phyloP scores from a whole-genome alignment of 2,329 filamentous ascomycete genomes.

The Cercospora zeae-maydis region DNA sequence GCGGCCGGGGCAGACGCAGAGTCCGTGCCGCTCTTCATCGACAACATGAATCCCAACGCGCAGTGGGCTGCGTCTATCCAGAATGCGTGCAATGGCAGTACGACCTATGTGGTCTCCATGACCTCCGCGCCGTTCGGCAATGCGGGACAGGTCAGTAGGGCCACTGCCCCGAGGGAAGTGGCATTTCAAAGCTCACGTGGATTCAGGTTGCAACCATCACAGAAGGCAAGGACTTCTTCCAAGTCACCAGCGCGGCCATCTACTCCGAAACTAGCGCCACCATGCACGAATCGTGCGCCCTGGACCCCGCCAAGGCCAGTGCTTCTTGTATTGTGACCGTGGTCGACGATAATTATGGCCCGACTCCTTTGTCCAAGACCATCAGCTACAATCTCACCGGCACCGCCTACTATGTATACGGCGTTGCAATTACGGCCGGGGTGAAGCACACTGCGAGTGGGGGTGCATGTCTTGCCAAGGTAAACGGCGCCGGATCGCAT shows the following conservation, averaged over 20 bases:
- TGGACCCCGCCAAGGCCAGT: conserved; percentile 17
- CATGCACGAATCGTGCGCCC: conserved; percentile 25
- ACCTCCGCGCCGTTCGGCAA: conserved; percentile 22
- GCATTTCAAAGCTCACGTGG: not conserved
- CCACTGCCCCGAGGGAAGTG: not conserved
- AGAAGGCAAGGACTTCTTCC: conserved; percentile 23
- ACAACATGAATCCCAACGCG: conserved; percentile 26
- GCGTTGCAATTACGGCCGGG: conserved; percentile 23
- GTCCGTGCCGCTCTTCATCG: conserved; percentile 25
- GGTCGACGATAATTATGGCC: conserved; percentile 17
- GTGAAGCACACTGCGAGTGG: conserved; percentile 19
- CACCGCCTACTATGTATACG: conserved; percentile 23
- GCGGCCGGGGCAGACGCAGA: not conserved
- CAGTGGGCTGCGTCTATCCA: conserved; percentile 27
- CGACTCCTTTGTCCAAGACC: conserved; percentile 19
- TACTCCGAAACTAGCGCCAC: conserved; percentile 26
- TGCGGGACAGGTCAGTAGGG: conserved; percentile 13
- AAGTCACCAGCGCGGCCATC: conserved; percentile 26
- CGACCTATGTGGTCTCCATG: conserved; percentile 26
- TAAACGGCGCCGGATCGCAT: not conserved
- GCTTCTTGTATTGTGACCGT: conserved; percentile 24
- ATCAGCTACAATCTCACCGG: conserved; percentile 25
- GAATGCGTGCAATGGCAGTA: conserved; percentile 25
- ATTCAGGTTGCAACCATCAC: conserved; percentile 26
- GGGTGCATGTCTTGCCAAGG: conserved; percentile 19